Conservation (phyloP, 768 basidiomycete species). For the Russula vinacea region DNA sequence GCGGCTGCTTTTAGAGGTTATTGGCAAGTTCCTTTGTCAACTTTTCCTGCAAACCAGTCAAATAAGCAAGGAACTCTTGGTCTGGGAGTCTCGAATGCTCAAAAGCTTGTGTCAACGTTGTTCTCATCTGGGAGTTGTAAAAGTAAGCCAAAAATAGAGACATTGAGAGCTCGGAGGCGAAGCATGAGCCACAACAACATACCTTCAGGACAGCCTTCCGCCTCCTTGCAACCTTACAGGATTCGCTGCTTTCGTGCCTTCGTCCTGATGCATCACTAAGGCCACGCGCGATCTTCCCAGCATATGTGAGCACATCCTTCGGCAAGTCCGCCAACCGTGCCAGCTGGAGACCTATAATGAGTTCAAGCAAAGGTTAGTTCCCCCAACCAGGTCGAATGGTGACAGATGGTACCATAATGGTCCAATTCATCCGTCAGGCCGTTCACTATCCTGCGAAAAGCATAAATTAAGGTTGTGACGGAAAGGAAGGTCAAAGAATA, state of each 20-base stretch:
- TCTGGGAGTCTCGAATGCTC: conserved; percentile 74
- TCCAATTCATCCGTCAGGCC: conserved; percentile 57
- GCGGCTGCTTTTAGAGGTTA: conserved; percentile 30
- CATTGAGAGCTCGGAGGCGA: background rate
- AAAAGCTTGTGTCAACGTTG: conserved; percentile 69
- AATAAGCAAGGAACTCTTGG: conserved; percentile 60
- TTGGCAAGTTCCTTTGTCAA: conserved; percentile 54
- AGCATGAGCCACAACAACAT: conserved; percentile 24
- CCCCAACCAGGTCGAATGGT: background rate
- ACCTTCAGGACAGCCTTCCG: conserved; percentile 71
- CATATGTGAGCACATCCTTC: conserved; percentile 59
- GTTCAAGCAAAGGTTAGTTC: conserved; percentile 3
- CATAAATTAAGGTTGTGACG: background rate
- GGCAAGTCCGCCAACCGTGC: conserved; percentile 88
- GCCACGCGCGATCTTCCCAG: conserved; percentile 54
- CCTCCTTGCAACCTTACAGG: conserved; percentile 53
- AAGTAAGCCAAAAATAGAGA: background rate
- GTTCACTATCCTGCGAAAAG: conserved; percentile 59
- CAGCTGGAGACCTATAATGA: conserved; percentile 72
- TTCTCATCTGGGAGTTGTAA: conserved; percentile 53
- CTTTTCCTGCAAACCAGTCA: conserved; percentile 67
- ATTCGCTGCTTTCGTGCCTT: conserved; percentile 59
- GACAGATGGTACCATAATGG: conserved; percentile 64
- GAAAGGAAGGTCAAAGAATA: conserved; percentile 31
- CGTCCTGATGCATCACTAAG: conserved; percentile 57